A percentile compares a stretch with the other conserved stretches of the same genome.
Evolutionary conservation across 2,329 filamentous ascomycete species (phyloP).

Genomic region (Aspergillus persii): DNA sequence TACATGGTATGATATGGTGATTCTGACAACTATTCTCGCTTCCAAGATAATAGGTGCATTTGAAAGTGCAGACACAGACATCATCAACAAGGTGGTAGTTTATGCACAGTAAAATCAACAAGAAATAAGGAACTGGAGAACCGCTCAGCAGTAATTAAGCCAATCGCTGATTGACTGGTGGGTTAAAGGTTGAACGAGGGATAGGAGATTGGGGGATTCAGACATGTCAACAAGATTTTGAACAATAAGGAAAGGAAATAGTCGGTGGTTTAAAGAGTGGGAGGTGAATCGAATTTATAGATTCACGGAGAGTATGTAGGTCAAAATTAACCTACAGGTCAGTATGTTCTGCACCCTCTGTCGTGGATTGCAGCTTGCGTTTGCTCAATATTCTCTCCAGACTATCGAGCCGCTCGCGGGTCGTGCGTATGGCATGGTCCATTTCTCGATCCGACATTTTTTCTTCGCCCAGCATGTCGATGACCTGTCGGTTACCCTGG

Average conservation of each 20-base stretch:
- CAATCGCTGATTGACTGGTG: not conserved
- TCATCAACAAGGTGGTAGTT: not conserved
- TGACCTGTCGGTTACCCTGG: conserved; percentile 46
- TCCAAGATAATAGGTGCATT: not conserved
- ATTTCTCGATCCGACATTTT: conserved; percentile 73
- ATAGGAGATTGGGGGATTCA: not conserved
- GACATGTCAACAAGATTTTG: not conserved
- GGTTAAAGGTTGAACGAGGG: not conserved
- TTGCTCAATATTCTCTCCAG: conserved; percentile 71
- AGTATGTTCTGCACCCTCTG: conserved; percentile 17
- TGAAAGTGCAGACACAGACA: not conserved
- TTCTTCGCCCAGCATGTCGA: conserved; percentile 60
- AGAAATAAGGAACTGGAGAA: not conserved
- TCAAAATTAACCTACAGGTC: conserved; percentile 23
- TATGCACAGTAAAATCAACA: not conserved
- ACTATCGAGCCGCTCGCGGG: conserved; percentile 76
- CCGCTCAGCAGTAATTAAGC: not conserved
- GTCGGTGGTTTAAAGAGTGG: not conserved
- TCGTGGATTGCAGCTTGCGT: conserved; percentile 43
- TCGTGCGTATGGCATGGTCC: conserved; percentile 76
- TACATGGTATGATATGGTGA: conserved; percentile 7
- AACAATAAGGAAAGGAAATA: not conserved
- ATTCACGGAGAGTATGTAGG: not conserved
- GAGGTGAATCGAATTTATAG: not conserved
- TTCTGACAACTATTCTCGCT: not conserved